Conservation (phyloP, 306 rosid genomes). For the Acacia crassicarpa region DNA sequence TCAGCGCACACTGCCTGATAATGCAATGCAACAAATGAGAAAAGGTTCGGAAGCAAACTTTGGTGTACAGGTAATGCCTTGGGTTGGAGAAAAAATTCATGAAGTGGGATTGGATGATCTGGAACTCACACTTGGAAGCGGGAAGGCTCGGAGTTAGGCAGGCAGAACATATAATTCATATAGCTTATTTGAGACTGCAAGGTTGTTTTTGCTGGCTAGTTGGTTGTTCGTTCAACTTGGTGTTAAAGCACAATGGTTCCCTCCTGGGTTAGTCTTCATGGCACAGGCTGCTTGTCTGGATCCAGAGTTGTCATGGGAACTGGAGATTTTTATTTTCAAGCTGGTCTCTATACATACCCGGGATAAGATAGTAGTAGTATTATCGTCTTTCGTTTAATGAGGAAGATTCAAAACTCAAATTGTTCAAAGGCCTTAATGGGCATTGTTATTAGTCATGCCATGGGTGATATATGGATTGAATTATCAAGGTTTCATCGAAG, state of each 20-base stretch:
- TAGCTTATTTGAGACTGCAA: conserved; percentile 12
- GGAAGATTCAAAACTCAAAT: conserved; percentile 12
- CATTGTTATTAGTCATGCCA: conserved; percentile 1
- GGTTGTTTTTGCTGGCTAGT: conserved; percentile 33
- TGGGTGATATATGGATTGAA: conserved; percentile 23
- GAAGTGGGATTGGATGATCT: conserved; percentile 83
- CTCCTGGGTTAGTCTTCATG: conserved; percentile 14
- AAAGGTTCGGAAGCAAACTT: conserved; percentile 53
- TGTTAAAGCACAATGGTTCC: conserved; percentile 31
- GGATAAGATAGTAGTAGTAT: conserved; percentile 11
- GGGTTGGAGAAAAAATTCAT: conserved; percentile 91
- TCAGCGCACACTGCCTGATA: conserved; percentile 39
- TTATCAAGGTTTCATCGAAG: conserved; percentile 5
- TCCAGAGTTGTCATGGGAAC: conserved; percentile 15
- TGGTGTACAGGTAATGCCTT: conserved; percentile 74
- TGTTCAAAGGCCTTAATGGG: conserved; percentile 17
- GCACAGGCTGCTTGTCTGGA: conserved; percentile 24
- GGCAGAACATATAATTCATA: conserved; percentile 1
- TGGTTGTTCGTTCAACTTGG: conserved; percentile 36
- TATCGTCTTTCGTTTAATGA: conserved; percentile 6
- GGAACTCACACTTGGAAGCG: conserved; percentile 85
- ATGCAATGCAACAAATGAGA: conserved; percentile 45
- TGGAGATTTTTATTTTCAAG: conserved; percentile 29
- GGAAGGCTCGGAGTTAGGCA: conserved; percentile 51
- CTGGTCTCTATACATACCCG: conserved; percentile 23